A percentile compares a stretch with the other conserved stretches of the same genome.
Conservation (phyloP, 2,329 filamentous ascomycete genomes). For the Nakataea oryzae region DNA sequence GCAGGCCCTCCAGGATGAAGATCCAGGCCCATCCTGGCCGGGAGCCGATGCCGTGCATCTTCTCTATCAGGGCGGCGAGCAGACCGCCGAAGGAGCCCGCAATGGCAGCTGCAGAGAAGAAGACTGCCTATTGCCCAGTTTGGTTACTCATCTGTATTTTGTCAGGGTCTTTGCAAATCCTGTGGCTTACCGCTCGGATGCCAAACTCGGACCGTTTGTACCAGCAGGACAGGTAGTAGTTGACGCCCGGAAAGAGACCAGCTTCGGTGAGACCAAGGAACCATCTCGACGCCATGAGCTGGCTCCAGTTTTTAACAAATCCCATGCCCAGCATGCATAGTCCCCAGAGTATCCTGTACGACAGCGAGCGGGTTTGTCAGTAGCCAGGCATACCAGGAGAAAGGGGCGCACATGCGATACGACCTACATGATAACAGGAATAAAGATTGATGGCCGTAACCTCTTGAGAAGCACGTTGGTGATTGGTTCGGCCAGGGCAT, state of each 20-base stretch:
- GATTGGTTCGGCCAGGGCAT: conserved; percentile 66
- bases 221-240: conserved; percentile 67
- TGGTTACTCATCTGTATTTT: too few relatives aligned
- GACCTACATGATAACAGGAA: conserved; percentile 69
- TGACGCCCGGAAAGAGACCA: conserved; percentile 62
- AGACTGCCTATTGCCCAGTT: conserved; percentile 53
- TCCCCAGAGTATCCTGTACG: conserved; percentile 51
- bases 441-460: conserved; percentile 65
- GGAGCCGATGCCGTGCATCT: conserved; percentile 51
- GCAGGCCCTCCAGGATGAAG: conserved; percentile 56
- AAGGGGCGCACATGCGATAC: neutral
- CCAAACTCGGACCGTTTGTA: conserved; percentile 69
- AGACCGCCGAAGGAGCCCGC: conserved; percentile 66
- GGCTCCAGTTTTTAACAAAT: conserved; percentile 51
- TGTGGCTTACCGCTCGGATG: conserved; percentile 37
- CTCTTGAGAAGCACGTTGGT: conserved; percentile 75
- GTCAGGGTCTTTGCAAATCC: neutral
- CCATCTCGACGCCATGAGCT: conserved; percentile 56
- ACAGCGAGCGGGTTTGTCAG: neutral
- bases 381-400: neutral
- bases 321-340: conserved; percentile 60
- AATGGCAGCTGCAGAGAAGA: conserved; percentile 70
- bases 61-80: conserved; percentile 55
- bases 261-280: conserved; percentile 68
- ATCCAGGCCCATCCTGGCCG: conserved; percentile 49